Percentiles rank a stretch among this genome's conserved stretches.
Evolutionary conservation across 139 green algal genomes (phyloP).

Genomic region (Tetradesmus lagerheimii): DNA sequence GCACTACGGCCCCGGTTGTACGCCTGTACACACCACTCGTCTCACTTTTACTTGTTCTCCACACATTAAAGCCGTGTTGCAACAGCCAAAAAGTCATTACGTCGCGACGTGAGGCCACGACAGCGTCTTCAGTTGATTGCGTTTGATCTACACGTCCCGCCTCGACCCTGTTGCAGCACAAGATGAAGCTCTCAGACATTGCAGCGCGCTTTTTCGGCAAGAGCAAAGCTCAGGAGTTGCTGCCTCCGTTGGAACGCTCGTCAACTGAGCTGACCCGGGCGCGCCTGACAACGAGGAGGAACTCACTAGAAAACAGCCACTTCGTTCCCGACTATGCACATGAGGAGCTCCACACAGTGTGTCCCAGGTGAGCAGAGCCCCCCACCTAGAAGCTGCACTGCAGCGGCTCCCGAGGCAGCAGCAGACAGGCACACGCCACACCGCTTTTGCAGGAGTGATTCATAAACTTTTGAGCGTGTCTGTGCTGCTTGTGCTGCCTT

Average conservation of each 20-base stretch:
- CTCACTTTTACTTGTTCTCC: background rate
- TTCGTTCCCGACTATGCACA: background rate
- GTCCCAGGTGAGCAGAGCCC: background rate
- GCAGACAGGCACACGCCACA: background rate
- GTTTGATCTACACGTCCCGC: background rate
- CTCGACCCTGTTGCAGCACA: background rate
- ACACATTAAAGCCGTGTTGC: background rate
- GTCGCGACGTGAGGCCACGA: background rate
- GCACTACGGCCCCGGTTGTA: background rate
- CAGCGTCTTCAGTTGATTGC: background rate
- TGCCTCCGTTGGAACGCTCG: conserved; percentile 20
- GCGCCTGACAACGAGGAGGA: background rate
- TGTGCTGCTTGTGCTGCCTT: background rate
- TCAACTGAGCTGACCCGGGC: background rate
- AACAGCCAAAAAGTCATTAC: background rate
- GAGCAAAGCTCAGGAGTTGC: background rate
- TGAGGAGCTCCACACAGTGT: conserved; percentile 30
- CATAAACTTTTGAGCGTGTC: background rate
- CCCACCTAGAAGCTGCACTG: background rate
- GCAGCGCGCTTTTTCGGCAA: conserved; percentile 6
- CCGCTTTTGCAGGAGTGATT: no score
- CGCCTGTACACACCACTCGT: background rate
- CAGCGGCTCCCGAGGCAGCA: background rate
- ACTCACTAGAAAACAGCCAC: background rate
- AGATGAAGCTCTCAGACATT: conserved; percentile 3